These are phyloP conservation scores for Aspergillus carbonarius DNA, from an alignment of 2,329 filamentous ascomycete species.

Conservation along the genomic window DNA sequence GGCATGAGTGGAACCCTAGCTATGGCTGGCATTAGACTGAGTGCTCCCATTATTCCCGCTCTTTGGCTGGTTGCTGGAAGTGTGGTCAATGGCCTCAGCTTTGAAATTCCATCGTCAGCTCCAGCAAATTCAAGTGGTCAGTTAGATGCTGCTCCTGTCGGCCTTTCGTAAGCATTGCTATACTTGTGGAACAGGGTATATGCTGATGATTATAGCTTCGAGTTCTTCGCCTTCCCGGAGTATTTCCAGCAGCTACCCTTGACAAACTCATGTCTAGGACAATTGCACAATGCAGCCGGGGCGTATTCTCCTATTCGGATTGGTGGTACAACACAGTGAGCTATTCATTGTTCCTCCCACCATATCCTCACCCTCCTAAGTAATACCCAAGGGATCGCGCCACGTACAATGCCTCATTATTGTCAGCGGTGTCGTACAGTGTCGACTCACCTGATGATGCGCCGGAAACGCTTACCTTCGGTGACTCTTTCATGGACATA, in stretches of 20 bases:
- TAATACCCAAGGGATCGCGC: constrained; percentile 48
- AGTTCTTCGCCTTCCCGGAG: constrained; percentile 58
- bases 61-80: background rate
- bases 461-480: constrained; percentile 52
- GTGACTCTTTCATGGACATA: constrained; percentile 53
- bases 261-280: constrained; percentile 53
- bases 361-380: background rate
- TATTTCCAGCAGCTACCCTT: constrained; percentile 55
- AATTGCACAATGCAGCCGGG: constrained; percentile 52
- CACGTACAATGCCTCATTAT: constrained; percentile 48
- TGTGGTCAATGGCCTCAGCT: constrained; percentile 27
- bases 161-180: constrained; percentile 43
- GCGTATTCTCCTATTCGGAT: constrained; percentile 57
- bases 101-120: constrained; percentile 36
- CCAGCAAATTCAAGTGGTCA: constrained; percentile 31
- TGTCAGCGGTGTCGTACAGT: constrained; percentile 52
- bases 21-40: background rate
- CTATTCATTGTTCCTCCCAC: background rate
- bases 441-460: constrained; percentile 51
- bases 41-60: background rate
- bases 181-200: background rate
- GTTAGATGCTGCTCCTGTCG: constrained; percentile 45
- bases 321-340: constrained; percentile 57
- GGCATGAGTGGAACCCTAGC: background rate
- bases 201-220: constrained; percentile 35